Percentiles rank a stretch among this genome's conserved stretches.
These are phyloP conservation scores for Sugiyamaella paludigena DNA, from an alignment of 1,139 yeast species.

Conservation along the genomic window DNA sequence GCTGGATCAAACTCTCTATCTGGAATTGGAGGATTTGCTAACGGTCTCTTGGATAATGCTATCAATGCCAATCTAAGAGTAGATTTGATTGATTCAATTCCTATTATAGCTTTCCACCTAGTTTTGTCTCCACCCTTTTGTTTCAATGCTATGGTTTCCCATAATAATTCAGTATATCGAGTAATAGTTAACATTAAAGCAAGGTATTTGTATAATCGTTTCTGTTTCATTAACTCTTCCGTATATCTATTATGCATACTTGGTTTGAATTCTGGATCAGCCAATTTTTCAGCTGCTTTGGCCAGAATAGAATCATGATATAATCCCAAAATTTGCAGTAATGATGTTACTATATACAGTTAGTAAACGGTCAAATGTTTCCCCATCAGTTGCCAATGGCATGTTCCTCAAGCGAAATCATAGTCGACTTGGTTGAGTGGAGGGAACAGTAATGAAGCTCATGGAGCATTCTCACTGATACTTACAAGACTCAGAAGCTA, in stretches of 20 bases:
- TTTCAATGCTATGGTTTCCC: slow-evolving; percentile 39
- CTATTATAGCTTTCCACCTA: slow-evolving; percentile 36
- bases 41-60: slow-evolving; percentile 31
- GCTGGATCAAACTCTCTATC: slow-evolving; percentile 38
- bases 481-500: slow-evolving; percentile 35
- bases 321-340: slow-evolving; percentile 38
- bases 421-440: slow-evolving; percentile 4
- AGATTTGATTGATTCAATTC: slow-evolving; percentile 39
- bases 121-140: slow-evolving; percentile 31
- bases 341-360: slow-evolving; percentile 30
- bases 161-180: slow-evolving; percentile 39
- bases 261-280: slow-evolving; percentile 27
- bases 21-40: slow-evolving; percentile 37
- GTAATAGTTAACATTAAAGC: slow-evolving; percentile 36
- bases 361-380: neutral
- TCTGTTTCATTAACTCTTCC: slow-evolving; percentile 28
- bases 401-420: too few relatives aligned
- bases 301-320: slow-evolving; percentile 41
- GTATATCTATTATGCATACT: slow-evolving; percentile 39
- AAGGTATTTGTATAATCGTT: slow-evolving; percentile 31
- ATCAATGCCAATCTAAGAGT: slow-evolving; percentile 36
- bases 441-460: slow-evolving; percentile 1
- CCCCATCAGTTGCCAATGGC: neutral
- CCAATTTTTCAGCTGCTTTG: slow-evolving; percentile 32
- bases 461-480: neutral